Conservation (phyloP, 2,329 filamentous ascomycete species). For the Exophiala aquamarina region DNA sequence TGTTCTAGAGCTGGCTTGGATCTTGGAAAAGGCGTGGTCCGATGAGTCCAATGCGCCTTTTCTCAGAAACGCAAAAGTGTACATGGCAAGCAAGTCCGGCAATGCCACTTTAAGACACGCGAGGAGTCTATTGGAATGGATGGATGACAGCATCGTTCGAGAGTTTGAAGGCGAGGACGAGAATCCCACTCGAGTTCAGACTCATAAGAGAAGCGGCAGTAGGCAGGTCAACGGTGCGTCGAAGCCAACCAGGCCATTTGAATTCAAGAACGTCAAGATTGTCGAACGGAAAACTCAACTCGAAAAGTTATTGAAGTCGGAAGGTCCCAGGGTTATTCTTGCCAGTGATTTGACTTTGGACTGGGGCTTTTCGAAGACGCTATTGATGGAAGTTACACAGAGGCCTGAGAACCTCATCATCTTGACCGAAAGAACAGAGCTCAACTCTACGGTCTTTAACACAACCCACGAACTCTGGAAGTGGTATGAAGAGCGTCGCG, state of each 20-base stretch:
- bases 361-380: conserved; percentile 90
- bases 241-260: conserved; percentile 70
- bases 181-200: conserved; percentile 32
- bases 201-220: conserved; percentile 41
- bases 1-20: conserved; percentile 85
- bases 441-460: conserved; percentile 41
- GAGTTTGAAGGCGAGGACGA: conserved; percentile 70
- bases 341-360: conserved; percentile 87
- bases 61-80: conserved; percentile 60
- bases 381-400: conserved; percentile 70
- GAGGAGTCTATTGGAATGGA: conserved; percentile 97
- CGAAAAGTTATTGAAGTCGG: conserved; percentile 62
- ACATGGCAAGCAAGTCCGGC: conserved; percentile 81
- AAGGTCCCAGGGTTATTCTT: conserved; percentile 70
- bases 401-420: conserved; percentile 82
- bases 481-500: conserved; percentile 69
- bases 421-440: conserved; percentile 67
- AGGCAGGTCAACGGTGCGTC: conserved; percentile 40
- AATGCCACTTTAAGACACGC: conserved; percentile 88
- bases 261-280: conserved; percentile 81
- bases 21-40: conserved; percentile 90
- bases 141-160: conserved; percentile 91
- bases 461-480: conserved; percentile 71
- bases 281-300: conserved; percentile 81
- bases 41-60: conserved; percentile 52